Base-by-base conservation (phyloP, 331 rosid genomes). In the Rhamnella rubrinervis region DNA sequence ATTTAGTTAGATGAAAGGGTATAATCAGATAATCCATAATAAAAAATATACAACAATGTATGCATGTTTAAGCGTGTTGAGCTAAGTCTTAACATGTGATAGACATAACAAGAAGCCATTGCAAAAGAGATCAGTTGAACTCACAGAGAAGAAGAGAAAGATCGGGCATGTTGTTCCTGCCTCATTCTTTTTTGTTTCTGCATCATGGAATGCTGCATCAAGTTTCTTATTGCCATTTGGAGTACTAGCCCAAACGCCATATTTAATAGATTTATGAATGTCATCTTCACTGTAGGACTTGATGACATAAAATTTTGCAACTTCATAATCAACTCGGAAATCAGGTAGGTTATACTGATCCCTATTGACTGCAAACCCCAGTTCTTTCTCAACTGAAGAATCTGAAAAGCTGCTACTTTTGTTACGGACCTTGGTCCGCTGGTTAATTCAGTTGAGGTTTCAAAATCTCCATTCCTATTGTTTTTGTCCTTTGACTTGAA, bases 271-370 rank as follows among this genome's bases (percentile, higher is more conserved):
- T 82, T 89, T 92, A 39, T 92, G 98, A 62, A 92, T 23, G 15
- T 92, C 96, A 63, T 92, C 98, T 75, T 92, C 98, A 76, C 91
- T 92, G 79, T 81, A 92, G 68, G 98, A 92, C 77, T 92, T 92
- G 63, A 92, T 87, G 66, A 92, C 79, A 57, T 80, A 92, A 66
- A 92, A 92, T 15, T 86, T 89, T 1, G 91, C 96, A 72, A 64
- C 26, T 77, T 82, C 85, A 66, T 84, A 83, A 65, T 81, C 78
- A 5, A 87, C 81, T 59, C 77, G 79, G 67, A 92, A 89, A 68
- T 85, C 95, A 23, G 84, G 62, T 62, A 81, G 79, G 73, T 92
- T 92, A 68, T 84, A 89, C 74, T 57, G 72, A 52, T 87, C 95
- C 70, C 87, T 84, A 64, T 63, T 28, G 41, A 77, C 56, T 5